These are phyloP conservation scores for Scutellaria galericulata DNA, from an alignment of 257 asterid species.

Conservation along the genomic window DNA sequence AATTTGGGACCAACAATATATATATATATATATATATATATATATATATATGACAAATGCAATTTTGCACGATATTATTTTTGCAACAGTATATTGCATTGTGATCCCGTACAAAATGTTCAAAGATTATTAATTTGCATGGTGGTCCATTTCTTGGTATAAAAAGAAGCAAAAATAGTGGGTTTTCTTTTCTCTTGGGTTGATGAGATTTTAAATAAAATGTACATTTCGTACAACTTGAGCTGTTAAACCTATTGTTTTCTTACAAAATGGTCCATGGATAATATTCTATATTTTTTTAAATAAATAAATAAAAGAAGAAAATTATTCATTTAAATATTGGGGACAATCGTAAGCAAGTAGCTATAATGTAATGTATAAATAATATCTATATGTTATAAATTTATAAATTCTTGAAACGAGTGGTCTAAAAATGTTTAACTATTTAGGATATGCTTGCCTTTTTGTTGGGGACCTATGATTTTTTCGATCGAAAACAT, in stretches of 20 bases:
- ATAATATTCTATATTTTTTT: neutral
- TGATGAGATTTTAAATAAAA: constrained; percentile 3
- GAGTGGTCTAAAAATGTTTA: constrained; percentile 28
- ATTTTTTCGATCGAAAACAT: neutral
- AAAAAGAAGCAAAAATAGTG: constrained; percentile 6
- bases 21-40: no score
- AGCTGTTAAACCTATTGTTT: constrained; percentile 41
- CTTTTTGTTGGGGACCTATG: constrained; percentile 50
- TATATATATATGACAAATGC: no score
- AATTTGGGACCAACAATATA: no score
- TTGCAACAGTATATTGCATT: no score
- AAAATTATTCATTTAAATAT: constrained; percentile 17
- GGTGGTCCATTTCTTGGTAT: constrained; percentile 31
- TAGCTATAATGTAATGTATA: neutral
- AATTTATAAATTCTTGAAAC: constrained; percentile 15
- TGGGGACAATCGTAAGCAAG: constrained; percentile 47
- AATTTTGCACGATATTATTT: no score
- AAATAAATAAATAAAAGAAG: neutral
- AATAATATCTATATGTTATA: constrained; percentile 7
- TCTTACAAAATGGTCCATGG: constrained; percentile 46
- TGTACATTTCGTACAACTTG: constrained; percentile 36
- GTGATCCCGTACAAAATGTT: no score
- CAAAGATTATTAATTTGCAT: neutral
- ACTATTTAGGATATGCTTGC: constrained; percentile 16
- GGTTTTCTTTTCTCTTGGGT: constrained; percentile 14